A percentile compares a stretch with the other conserved stretches of the same genome.
These are phyloP conservation scores for Ulmus americana DNA, from an alignment of 331 rosid species.

Conservation along the genomic window DNA sequence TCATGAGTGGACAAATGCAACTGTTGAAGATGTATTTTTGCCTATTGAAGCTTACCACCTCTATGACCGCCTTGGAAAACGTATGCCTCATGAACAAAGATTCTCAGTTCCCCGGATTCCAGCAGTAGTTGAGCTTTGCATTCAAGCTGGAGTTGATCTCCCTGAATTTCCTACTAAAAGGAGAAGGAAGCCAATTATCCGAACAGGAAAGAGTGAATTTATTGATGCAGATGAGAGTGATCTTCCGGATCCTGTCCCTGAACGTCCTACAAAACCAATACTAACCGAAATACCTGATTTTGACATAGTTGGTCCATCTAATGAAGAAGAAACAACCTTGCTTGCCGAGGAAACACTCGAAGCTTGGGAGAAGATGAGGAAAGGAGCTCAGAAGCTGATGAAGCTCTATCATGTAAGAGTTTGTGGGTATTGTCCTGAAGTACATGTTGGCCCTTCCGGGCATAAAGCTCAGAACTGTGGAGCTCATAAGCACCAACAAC, in stretches of 20 bases:
- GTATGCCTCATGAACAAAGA: conserved; percentile 70
- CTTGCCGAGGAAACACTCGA: conserved; percentile 72
- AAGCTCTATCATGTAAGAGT: conserved; percentile 76
- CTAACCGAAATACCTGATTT: conserved; percentile 56
- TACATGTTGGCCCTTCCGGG: conserved; percentile 70
- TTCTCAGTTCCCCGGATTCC: conserved; percentile 76
- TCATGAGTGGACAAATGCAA: conserved; percentile 73
- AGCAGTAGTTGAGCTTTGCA: conserved; percentile 82
- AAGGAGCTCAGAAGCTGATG: conserved; percentile 66
- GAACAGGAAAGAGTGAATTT: conserved; percentile 66
- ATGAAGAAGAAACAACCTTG: conserved; percentile 34
- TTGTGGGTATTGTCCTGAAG: conserved; percentile 96
- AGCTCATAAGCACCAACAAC: conserved; percentile 85
- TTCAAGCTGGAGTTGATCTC: conserved; percentile 84
- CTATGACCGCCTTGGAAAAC: conserved; percentile 65
- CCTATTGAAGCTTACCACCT: conserved; percentile 83
- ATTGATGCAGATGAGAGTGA: conserved; percentile 91
- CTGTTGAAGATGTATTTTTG: conserved; percentile 64
- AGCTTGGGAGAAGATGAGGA: conserved; percentile 82
- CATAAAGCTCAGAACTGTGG: conserved; percentile 97
- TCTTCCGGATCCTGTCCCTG: conserved; percentile 55
- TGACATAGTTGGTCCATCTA: conserved; percentile 43
- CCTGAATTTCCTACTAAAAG: conserved; percentile 65
- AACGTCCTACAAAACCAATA: conserved; percentile 38
- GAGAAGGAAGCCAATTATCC: conserved; percentile 84